These are phyloP conservation scores for Microglena sp. DNA, from an alignment of 139 green algal species.

Conservation along the genomic window DNA sequence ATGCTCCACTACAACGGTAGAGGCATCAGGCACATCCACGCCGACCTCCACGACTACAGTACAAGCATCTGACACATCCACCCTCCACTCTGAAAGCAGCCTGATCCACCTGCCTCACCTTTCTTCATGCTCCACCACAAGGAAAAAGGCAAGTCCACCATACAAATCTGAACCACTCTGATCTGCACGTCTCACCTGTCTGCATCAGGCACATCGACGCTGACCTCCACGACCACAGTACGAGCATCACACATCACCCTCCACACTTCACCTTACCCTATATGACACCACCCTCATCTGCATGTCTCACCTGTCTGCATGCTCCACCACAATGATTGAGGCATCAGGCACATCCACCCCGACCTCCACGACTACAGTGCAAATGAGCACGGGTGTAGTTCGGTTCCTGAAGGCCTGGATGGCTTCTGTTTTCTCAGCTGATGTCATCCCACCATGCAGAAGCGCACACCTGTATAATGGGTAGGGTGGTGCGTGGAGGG, in stretches of 20 bases:
- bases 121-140: conserved; percentile 89
- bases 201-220: conserved; percentile 79
- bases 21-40: conserved; percentile 81
- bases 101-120: conserved; percentile 14
- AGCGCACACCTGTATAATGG: conserved; percentile 28
- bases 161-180: too few relatives aligned
- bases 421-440: conserved; percentile 56
- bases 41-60: too few relatives aligned
- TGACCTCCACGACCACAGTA: too few relatives aligned
- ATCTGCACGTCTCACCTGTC: neutral
- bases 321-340: conserved; percentile 80
- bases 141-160: too few relatives aligned
- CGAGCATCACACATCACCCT: too few relatives aligned
- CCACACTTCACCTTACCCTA: too few relatives aligned
- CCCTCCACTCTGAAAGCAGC: too few relatives aligned
- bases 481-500: too few relatives aligned
- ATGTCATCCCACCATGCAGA: conserved; percentile 51
- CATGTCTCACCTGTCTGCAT: conserved; percentile 58
- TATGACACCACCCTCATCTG: too few relatives aligned
- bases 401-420: conserved; percentile 63
- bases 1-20: conserved; percentile 87
- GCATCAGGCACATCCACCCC: conserved; percentile 84
- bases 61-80: too few relatives aligned
- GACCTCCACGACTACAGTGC: conserved; percentile 84
- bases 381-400: conserved; percentile 59